phyloP scores from a whole-genome alignment of 2,329 filamentous ascomycete genomes.

The Aspergillus jensenii region DNA sequence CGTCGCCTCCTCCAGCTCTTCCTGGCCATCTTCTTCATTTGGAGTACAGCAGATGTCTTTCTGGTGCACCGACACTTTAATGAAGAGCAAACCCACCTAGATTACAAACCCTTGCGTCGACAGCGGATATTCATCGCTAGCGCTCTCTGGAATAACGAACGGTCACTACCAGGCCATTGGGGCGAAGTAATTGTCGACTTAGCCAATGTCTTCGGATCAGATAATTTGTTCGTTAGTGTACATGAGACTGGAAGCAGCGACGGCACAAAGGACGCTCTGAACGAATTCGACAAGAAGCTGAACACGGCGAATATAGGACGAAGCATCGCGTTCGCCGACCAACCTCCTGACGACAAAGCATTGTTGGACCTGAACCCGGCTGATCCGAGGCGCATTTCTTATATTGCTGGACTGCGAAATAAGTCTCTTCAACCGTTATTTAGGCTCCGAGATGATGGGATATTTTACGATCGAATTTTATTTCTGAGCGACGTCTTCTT shows the following conservation, averaged over 20 bases:
- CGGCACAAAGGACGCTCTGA: slow-evolving; percentile 62
- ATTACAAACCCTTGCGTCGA: slow-evolving; percentile 9
- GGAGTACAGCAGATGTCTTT: not conserved
- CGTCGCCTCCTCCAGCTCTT: slow-evolving; percentile 1
- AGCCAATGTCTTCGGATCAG: slow-evolving; percentile 55
- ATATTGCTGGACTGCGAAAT: slow-evolving; percentile 65
- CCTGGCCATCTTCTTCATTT: not conserved
- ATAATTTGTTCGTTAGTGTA: slow-evolving; percentile 68
- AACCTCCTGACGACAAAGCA: slow-evolving; percentile 60
- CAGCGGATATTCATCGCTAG: slow-evolving; percentile 64
- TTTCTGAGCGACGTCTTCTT: slow-evolving; percentile 56
- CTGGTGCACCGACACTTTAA: slow-evolving; percentile 3
- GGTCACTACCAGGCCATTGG: slow-evolving; percentile 63
- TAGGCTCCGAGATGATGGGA: slow-evolving; percentile 51
- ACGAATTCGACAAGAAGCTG: slow-evolving; percentile 56
- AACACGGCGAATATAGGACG: slow-evolving; percentile 53
- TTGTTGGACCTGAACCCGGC: slow-evolving; percentile 41
- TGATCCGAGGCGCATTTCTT: slow-evolving; percentile 65
- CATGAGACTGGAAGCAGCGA: slow-evolving; percentile 71
- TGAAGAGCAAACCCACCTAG: slow-evolving; percentile 1
- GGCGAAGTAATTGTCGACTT: slow-evolving; percentile 60
- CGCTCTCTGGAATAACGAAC: slow-evolving; percentile 68
- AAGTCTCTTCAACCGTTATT: slow-evolving; percentile 60
- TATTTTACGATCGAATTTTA: slow-evolving; percentile 58
- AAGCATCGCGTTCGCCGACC: slow-evolving; percentile 58